Percentiles rank a stretch among this genome's conserved stretches.
These are phyloP conservation scores for Phytophthora parvispora DNA, from an alignment of 352 stramenopile species.

Conservation along the genomic window DNA sequence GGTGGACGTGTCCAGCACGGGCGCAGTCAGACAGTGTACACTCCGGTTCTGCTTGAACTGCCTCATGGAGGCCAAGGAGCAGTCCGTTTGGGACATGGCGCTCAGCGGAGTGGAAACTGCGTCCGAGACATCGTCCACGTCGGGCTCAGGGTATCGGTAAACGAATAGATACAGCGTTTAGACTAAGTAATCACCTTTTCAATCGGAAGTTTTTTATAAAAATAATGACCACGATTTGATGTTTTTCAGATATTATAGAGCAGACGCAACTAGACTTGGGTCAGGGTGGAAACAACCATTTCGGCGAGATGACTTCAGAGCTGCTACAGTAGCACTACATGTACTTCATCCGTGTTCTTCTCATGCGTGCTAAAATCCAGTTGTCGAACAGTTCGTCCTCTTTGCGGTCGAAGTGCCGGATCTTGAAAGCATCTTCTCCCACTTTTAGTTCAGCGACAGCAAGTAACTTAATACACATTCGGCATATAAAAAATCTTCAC, in stretches of 20 bases:
- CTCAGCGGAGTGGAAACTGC: constrained; percentile 31
- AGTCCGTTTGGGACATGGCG: constrained; percentile 31
- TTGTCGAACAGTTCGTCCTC: no score
- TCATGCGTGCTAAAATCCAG: no score
- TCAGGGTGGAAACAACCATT: no score
- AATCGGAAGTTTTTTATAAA: background rate
- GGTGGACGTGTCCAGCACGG: constrained; percentile 48
- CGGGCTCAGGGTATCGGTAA: constrained; percentile 20
- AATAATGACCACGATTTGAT: background rate
- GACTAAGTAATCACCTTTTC: background rate
- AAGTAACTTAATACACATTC: no score
- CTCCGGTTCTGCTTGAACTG: constrained; percentile 35
- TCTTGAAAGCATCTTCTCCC: no score
- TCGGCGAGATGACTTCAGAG: no score
- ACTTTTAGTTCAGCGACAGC: no score
- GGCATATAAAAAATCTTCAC: no score
- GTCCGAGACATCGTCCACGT: constrained; percentile 26
- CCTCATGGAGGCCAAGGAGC: constrained; percentile 28
- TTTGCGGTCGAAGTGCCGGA: no score
- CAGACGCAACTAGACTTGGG: no score
- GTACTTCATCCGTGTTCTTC: no score
- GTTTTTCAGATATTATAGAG: background rate
- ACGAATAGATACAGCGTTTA: constrained; percentile 9
- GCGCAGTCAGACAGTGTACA: constrained; percentile 34
- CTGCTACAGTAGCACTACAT: no score